Evolutionary conservation across 2,329 filamentous ascomycete genomes (phyloP), one percentile per base, ranked within the genome.

Genomic region (Mariannaea sp.): DNA sequence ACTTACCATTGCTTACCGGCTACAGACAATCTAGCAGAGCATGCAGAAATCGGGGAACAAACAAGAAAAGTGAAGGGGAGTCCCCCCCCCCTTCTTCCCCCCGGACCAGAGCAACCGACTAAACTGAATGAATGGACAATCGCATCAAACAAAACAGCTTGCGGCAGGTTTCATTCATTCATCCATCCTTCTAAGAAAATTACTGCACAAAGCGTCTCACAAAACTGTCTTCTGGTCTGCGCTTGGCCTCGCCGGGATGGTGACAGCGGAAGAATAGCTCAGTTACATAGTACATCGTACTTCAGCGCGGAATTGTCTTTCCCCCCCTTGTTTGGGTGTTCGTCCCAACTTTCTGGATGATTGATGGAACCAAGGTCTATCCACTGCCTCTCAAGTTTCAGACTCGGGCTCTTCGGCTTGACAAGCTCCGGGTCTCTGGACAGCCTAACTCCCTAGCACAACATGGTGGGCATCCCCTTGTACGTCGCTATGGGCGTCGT

Each of bases 321-420:
- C 33, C 7, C 22, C 17, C 13, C 9, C 30, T n/a, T 14, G 33
- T 33, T 14, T n/a, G 33, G 27, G 33, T 40, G 46, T 49, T 54
- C 45, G 40, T 54, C 51, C 45, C 51, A 45, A 54, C 51, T 49
- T 42, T 39, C 39, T 44, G 33, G 45, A 14, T 40, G 22, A 33
- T 19, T 40, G 22, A 33, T 19, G 24, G 33, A 24, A 38, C 33
- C 8, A 39, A 20, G 27, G n/a, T 40, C 29, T 45, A 45, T 26
- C 45, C 19, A 44, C 27, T 30, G 26, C 16, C 32, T 41, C 43
- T 44, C 33, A 24, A n/a, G 45, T 54, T 54, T 54, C 39, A 39
- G 45, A 40, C 49, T 49, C 19, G 27, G 17, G 35, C 35, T n/a
- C n/a, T n/a, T n/a, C n/a, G n/a, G n/a, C n/a, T n/a, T 44, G 30